A percentile compares a stretch with the other conserved stretches of the same genome.
phyloP scores from a whole-genome alignment of 2,329 filamentous ascomycete species.

The Fusarium mangiferae region DNA sequence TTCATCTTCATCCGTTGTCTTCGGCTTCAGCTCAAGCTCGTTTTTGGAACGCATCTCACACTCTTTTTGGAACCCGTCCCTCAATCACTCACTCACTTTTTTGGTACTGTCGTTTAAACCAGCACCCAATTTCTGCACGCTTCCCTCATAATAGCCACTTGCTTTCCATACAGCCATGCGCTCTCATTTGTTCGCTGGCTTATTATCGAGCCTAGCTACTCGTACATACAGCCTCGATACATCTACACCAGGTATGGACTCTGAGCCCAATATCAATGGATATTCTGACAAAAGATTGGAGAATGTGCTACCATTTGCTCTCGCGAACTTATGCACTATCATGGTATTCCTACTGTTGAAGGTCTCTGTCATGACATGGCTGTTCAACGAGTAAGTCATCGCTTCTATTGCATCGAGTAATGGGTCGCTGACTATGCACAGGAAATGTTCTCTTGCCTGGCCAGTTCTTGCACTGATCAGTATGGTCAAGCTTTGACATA shows the following conservation, averaged over 20 bases:
- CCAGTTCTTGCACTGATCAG: slow-evolving; percentile 41
- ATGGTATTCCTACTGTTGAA: slow-evolving; percentile 9
- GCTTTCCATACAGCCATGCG: slow-evolving; percentile 38
- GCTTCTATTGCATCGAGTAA: not conserved
- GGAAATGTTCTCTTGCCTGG: slow-evolving; percentile 48
- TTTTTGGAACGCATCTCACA: slow-evolving; percentile 39
- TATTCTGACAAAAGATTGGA: slow-evolving; percentile 7
- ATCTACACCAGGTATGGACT: slow-evolving; percentile 22
- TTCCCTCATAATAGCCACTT: slow-evolving; percentile 31
- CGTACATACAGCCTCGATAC: not conserved
- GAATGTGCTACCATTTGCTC: slow-evolving; percentile 35
- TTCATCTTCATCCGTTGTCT: slow-evolving; percentile 32
- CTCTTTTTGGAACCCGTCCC: slow-evolving; percentile 49
- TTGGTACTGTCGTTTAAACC: slow-evolving; percentile 49
- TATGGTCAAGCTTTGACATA: slow-evolving; percentile 47
- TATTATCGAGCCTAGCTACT: slow-evolving; percentile 23
- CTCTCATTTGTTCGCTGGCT: slow-evolving; percentile 1
- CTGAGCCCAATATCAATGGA: not conserved
- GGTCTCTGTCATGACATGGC: slow-evolving; percentile 33
- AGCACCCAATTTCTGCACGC: slow-evolving; percentile 11
- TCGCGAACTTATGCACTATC: slow-evolving; percentile 11
- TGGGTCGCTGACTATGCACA: slow-evolving; percentile 33
- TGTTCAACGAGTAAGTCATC: slow-evolving; percentile 39
- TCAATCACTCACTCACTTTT: slow-evolving; percentile 41
- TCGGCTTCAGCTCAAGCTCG: slow-evolving; percentile 38